Percentiles rank a stretch among this genome's conserved stretches.
Conservation (phyloP, 1,284 basidiomycete genomes). For the Sporisorium iseilematis-ciliati region DNA sequence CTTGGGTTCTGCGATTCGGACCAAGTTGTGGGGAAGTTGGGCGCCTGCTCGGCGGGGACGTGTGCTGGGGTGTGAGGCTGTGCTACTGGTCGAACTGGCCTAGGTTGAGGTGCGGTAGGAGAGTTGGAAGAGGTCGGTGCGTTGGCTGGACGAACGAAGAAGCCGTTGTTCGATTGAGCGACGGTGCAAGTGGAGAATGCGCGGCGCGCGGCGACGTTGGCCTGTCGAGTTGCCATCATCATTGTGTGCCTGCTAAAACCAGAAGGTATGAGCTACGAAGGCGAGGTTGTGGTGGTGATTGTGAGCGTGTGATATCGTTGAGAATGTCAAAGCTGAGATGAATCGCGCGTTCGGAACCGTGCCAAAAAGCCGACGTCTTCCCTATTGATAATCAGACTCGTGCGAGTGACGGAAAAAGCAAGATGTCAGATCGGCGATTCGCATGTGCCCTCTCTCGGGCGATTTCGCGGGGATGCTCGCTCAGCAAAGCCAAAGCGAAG, state of each 20-base stretch:
- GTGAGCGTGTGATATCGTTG: neutral
- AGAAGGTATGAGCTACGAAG: no score
- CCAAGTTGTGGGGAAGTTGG: slow-evolving; percentile 64
- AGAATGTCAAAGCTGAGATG: neutral
- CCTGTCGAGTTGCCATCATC: slow-evolving; percentile 25
- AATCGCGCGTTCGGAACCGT: neutral
- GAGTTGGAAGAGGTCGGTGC: slow-evolving; percentile 56
- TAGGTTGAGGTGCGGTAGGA: slow-evolving; percentile 39
- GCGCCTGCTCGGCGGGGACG: slow-evolving; percentile 55
- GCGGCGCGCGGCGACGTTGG: slow-evolving; percentile 16
- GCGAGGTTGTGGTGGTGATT: neutral
- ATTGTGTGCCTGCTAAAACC: neutral
- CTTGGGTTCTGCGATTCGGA: slow-evolving; percentile 69
- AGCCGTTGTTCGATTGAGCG: slow-evolving; percentile 26
- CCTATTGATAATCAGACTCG: neutral
- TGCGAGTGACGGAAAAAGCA: neutral
- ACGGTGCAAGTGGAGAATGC: slow-evolving; percentile 25
- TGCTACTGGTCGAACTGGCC: slow-evolving; percentile 51
- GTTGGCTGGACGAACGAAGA: slow-evolving; percentile 50
- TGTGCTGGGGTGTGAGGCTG: slow-evolving; percentile 57
- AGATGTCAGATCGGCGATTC: neutral
- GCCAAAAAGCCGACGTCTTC: neutral
- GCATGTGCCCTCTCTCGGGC: neutral
- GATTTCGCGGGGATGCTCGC: slow-evolving; percentile 5
- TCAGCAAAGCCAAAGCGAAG: slow-evolving; percentile 4